Base-by-base conservation (phyloP, 2,329 filamentous ascomycete genomes). In the Alternaria brassicicola region DNA sequence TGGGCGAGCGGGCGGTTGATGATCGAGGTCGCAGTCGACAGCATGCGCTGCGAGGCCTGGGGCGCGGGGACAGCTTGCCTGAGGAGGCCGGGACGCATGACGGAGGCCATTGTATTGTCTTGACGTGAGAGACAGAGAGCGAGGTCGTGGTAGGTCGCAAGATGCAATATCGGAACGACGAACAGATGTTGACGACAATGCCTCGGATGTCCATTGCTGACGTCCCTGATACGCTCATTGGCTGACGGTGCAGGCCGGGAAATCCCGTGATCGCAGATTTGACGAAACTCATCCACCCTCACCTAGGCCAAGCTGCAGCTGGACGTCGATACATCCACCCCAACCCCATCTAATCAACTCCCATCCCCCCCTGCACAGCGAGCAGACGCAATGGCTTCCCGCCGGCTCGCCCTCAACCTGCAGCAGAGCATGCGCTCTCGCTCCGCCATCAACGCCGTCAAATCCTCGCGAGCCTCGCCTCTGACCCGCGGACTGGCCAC, bases 361-460 rank as follows among this genome's bases (percentile, higher is more conserved):
- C 65, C 64, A 62, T 66, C 62, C 59, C 65, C 57, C 58, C 64
- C 57, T 57, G 52, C 55, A 69, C 59, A 56, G 66, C 69, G 66
- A 74, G 67, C 70, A 65, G 61, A 68, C 67, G 76, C 80, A 80
- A 97, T 98, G 94, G 94, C 94, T 85, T 97, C 94, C 82, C 88
- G 93, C 88, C 91, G 93, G 89, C 88, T 98, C 84, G 93, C 93
- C 85, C 87, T 96, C 82, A 96, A 93, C 85, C 88, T 98, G 78
- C 88, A 92, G 82, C 89, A 92, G 84, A 90, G 91, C 83, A 85
- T 97, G 83, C 92, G 93, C 85, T 91, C 85, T 84, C 91, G 92
- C 81, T 86, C 90, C 82, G 90, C 91, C 81, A 86, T 95, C 82
- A 89, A 90, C 81, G 85, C 90, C 78, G 84, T 92, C 78, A 79